Evolutionary conservation across 176 grass and related monocot genomes (phyloP).

Genomic region (Saccharum spontaneum): DNA sequence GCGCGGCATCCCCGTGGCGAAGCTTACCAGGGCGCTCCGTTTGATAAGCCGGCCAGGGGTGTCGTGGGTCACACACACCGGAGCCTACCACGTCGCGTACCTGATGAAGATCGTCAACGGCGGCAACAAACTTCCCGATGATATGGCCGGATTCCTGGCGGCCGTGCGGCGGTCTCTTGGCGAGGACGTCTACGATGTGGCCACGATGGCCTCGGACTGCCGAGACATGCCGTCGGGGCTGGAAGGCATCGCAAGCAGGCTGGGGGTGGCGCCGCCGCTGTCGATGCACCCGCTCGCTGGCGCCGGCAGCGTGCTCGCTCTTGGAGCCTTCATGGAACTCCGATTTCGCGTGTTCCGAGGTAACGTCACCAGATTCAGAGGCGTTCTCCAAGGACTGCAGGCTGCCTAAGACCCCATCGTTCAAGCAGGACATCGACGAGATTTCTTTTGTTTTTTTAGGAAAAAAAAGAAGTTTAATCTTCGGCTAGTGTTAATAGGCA

Average conservation of each 20-base stretch:
- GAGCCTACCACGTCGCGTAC: conserved; percentile 13
- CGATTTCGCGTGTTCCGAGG: rapidly evolving
- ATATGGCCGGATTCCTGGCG: not conserved
- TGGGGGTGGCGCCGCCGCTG: not conserved
- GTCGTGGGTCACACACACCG: not conserved
- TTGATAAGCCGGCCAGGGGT: not conserved
- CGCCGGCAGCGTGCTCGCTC: not conserved
- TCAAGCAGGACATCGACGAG: not conserved
- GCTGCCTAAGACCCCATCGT: not conserved
- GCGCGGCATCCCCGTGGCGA: conserved; percentile 7
- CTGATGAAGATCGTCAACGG: conserved; percentile 14
- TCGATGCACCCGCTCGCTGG: not conserved
- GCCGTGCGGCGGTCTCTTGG: not conserved
- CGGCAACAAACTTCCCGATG: not conserved
- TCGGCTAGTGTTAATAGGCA: no score
- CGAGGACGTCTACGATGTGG: conserved; percentile 9
- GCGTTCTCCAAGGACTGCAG: not conserved
- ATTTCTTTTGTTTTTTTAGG: no score
- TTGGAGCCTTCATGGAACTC: not conserved
- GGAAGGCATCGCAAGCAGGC: not conserved
- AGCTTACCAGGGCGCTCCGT: not conserved
- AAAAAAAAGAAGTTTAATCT: no score
- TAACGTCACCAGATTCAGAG: not conserved
- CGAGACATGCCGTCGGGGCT: not conserved
- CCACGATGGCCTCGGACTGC: not conserved